phyloP scores from a whole-genome alignment of 192 early-diverging fungal species.

The Chytriomyces sp. region DNA sequence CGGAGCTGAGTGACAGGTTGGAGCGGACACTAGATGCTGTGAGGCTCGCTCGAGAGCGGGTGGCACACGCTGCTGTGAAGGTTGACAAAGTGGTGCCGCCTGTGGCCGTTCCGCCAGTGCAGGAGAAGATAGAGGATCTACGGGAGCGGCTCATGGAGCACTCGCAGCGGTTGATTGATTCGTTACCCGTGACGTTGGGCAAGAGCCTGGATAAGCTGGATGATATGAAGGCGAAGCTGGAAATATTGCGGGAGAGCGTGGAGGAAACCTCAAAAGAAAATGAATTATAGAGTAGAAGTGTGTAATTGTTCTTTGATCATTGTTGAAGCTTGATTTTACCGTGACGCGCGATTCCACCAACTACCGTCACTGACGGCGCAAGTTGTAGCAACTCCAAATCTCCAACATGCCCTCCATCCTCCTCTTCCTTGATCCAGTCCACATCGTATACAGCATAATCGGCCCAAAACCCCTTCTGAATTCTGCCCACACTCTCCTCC shows the following conservation, averaged over 20 bases:
- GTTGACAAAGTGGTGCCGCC: neutral
- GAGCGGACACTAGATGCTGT: slow-evolving; percentile 26
- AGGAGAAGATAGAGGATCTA: neutral
- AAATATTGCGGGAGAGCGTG: neutral
- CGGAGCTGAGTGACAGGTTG: slow-evolving; percentile 22
- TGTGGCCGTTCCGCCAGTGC: neutral
- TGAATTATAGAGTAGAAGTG: no score
- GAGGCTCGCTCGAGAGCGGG: neutral
- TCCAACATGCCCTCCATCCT: neutral
- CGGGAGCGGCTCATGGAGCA: neutral
- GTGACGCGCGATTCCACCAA: slow-evolving; percentile 12
- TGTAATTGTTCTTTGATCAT: no score
- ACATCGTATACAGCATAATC: slow-evolving; percentile 57
- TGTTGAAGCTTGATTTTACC: neutral
- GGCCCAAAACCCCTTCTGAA: slow-evolving; percentile 49
- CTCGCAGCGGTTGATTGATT: neutral
- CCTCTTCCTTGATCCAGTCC: slow-evolving; percentile 47
- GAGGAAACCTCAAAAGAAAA: no score
- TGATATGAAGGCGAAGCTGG: neutral
- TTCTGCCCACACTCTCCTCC: slow-evolving; percentile 48
- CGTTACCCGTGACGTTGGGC: neutral
- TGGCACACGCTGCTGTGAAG: neutral
- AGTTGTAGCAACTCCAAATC: slow-evolving; percentile 41
- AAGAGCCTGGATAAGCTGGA: neutral
- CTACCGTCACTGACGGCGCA: slow-evolving; percentile 27